Conservation (phyloP, 768 basidiomycete species). For the Lactarius hengduanensis region DNA sequence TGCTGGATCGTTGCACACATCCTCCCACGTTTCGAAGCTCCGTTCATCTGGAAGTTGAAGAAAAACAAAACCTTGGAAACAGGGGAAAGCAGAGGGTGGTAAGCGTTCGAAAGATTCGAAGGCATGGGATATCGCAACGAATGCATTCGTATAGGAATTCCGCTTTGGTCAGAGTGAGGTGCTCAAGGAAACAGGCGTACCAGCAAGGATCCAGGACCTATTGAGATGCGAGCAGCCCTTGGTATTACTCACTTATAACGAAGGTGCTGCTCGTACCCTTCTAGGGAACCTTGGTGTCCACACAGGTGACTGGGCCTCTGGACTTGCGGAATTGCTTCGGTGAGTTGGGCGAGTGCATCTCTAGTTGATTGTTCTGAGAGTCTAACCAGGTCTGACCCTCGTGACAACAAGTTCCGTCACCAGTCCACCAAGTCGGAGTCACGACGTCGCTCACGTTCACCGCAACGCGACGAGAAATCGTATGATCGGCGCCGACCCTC, state of each 20-base stretch:
- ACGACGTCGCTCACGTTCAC: conserved; percentile 26
- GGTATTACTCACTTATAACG: conserved; percentile 24
- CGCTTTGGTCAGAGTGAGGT: conserved; percentile 18
- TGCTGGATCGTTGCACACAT: conserved; percentile 5
- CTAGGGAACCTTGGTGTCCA: conserved; percentile 15
- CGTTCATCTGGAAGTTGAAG: conserved; percentile 21
- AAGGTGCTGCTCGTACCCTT: conserved; percentile 6
- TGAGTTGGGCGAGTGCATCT: not conserved
- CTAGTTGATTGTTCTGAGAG: conserved; percentile 1
- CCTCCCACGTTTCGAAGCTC: conserved; percentile 15
- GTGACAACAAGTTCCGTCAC: not conserved
- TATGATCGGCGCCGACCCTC: conserved; percentile 10
- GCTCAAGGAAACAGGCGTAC: conserved; percentile 12
- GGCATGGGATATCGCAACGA: not conserved
- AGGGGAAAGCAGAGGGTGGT: conserved; percentile 20
- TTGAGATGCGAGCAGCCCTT: conserved; percentile 9
- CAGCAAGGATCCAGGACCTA: conserved; percentile 14
- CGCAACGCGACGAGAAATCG: conserved; percentile 13
- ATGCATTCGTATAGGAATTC: conserved; percentile 13
- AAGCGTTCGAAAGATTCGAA: not conserved
- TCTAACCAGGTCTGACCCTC: conserved; percentile 4
- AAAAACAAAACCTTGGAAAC: conserved; percentile 21
- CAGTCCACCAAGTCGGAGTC: conserved; percentile 4
- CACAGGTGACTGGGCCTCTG: conserved; percentile 10
- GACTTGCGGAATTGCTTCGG: conserved; percentile 20